Base-by-base conservation (phyloP, 768 basidiomycete species). In the Mycena latifolia region DNA sequence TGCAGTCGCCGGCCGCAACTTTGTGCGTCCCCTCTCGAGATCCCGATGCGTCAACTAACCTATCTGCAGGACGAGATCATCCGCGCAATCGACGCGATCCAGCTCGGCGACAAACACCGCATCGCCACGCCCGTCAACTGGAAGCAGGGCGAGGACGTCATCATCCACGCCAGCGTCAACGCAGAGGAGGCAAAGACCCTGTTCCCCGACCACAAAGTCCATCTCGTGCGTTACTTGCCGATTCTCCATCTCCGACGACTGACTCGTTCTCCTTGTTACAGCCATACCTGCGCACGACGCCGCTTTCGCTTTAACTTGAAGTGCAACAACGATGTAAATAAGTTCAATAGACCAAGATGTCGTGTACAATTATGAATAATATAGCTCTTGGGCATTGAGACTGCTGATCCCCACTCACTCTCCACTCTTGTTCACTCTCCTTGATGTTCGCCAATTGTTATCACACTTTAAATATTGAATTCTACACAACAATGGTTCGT, bases 91-190 rank as follows among this genome's bases (percentile, higher is more conserved):
- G 97, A 99, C 79, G 92, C 96, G 53, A 89, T 99, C 62, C 98
- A 99, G 77, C 84, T 96, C 61, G 94, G 95, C 48, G 92, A 94
- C 81, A 93, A 91, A 79, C 84, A 93, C 78, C 86, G 86, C 69
- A 85, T 96, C 66, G 93, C 93, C 25, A 97, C 96, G 8, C 95
- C 95, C 24, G 96, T 93, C 60, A 96, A 98, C 87, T 98, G 97
- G 97, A 88, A 90, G 69, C 91, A 90, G 77, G 95, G 95, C 46
- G 91, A 96, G 5, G 91, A 96, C 76, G 96, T 98, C 63, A 98
- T 99, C 75, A 91, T 99, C 47, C 94, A 96, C 77, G 89, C 94
- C 27, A 77, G 84, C 9, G 94, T 98, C 54, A 83, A 82, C 66
- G 91, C 91, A 76, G 94, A 98, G 27, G 93, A 98, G 79, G 96